Evolutionary conservation across 257 asterid species (phyloP).

Genomic region (Petunia axillaris): DNA sequence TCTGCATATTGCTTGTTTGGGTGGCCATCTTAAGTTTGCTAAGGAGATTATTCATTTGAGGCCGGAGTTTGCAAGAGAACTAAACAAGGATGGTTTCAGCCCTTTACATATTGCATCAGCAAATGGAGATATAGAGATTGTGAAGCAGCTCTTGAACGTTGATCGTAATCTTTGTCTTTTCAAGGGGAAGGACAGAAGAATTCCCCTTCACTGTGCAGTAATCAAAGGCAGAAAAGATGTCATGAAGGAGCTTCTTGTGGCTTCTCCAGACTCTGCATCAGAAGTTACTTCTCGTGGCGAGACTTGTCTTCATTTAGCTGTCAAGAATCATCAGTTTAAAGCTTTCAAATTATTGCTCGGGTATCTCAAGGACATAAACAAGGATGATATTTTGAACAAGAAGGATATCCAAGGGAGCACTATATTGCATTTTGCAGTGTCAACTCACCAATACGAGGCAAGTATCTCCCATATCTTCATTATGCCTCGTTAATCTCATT

Average conservation of each 20-base stretch:
- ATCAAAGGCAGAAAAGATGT: slow-evolving; percentile 38
- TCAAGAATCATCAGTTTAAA: slow-evolving; percentile 36
- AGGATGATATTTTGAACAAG: slow-evolving; percentile 33
- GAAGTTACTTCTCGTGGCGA: slow-evolving; percentile 46
- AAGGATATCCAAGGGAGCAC: slow-evolving; percentile 33
- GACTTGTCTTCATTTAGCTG: slow-evolving; percentile 43
- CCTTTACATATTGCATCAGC: slow-evolving; percentile 49
- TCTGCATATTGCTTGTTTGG: slow-evolving; percentile 18
- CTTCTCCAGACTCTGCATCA: slow-evolving; percentile 27
- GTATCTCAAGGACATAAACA: slow-evolving; percentile 27
- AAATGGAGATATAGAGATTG: slow-evolving; percentile 41
- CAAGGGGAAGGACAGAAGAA: slow-evolving; percentile 41
- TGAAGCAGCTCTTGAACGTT: slow-evolving; percentile 36
- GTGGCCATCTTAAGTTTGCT: slow-evolving; percentile 5
- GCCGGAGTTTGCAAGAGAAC: slow-evolving; percentile 19
- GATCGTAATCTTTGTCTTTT: slow-evolving; percentile 37
- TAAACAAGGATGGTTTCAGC: slow-evolving; percentile 40
- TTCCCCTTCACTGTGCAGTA: slow-evolving; percentile 50
- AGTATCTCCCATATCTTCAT: not conserved
- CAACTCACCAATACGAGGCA: slow-evolving; percentile 55
- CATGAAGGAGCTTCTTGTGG: slow-evolving; percentile 32
- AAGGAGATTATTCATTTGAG: not conserved
- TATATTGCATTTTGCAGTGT: slow-evolving; percentile 42
- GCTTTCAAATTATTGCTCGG: slow-evolving; percentile 27
- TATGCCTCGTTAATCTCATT: not conserved